Evolutionary conservation across 1,284 basidiomycete genomes (phyloP).

Genomic region (Paramarasmius palmivorus): DNA sequence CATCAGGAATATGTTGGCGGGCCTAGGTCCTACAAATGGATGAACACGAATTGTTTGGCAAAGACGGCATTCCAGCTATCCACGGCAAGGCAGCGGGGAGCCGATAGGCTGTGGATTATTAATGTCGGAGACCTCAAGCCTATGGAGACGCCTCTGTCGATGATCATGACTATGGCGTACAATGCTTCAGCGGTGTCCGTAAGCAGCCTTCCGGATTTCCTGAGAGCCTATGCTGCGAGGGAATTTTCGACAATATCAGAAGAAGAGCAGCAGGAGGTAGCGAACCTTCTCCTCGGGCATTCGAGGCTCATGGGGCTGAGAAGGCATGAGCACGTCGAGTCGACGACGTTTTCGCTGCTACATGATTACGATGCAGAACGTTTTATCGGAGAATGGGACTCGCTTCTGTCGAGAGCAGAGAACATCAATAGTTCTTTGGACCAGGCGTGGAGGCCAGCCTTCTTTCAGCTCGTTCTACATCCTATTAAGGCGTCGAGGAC

Average conservation of each 20-base stretch:
- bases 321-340: constrained; percentile 6
- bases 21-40: constrained; percentile 12
- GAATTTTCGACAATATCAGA: neutral
- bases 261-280: constrained; percentile 2
- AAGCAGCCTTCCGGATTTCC: neutral
- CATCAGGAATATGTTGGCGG: constrained; percentile 12
- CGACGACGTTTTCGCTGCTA: constrained; percentile 5
- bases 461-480: constrained; percentile 13
- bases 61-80: constrained; percentile 10
- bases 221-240: constrained; percentile 1
- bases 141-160: constrained; percentile 11
- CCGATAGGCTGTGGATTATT: constrained; percentile 9
- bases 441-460: constrained; percentile 1
- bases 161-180: constrained; percentile 11
- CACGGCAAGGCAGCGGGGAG: neutral
- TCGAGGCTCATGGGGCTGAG: constrained; percentile 2
- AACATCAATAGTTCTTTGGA: neutral
- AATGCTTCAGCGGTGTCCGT: constrained; percentile 2
- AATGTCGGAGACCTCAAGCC: constrained; percentile 14
- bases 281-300: neutral
- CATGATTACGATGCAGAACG: constrained; percentile 7
- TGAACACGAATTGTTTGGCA: constrained; percentile 14
- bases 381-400: constrained; percentile 1
- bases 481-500: constrained; percentile 10
- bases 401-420: neutral